Base-by-base conservation (phyloP, 345 rosid genomes). In the Melastoma malabathricum region DNA sequence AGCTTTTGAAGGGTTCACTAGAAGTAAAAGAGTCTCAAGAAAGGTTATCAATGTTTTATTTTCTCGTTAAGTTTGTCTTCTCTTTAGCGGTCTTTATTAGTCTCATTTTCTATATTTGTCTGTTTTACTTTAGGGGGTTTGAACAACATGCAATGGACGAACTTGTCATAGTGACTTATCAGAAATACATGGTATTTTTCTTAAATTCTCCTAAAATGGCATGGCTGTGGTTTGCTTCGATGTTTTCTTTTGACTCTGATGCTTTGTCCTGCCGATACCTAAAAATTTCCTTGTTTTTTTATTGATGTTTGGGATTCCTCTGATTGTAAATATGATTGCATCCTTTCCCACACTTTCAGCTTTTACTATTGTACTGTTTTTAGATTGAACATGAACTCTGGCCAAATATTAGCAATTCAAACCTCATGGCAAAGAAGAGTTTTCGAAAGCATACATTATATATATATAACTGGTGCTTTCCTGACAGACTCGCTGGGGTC, bases 131-230 rank as follows among this genome's bases (percentile, higher is more conserved):
- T 43, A 44, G 59, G 59, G 48, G 81, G 69, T 79, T 86, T 31
- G 81, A 79, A 63, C 72, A 63, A 54, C 72, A 67, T 55, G 88
- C 87, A 17, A 68, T 73, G 64, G 94, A 86, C 67, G 75, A 81
- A 64, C 94, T 89, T 52, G 72, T 81, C 50, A 66, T 63, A 67
- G 74, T 83, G 85, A 84, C 95, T 66, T 86, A 83, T 74, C 71
- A 81, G 54, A 89, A 89, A 73, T 75, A 83, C 66, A 74, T 71
- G 90, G 97, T 86, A 75, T 61, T 55, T 61, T 55, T 49, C 45
- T 49, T 44, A 34, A 18, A 34, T 34, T 34, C 41, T 34, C 41
- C 41, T 34, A 34, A 34, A 34, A 34, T 10, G 41, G 41, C 41
- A 34, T 34, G 12, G 2, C 41, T 7, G 12, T 34, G 41, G 41